Conservation (phyloP, 2,329 filamentous ascomycete species). For the Nemania serpens region DNA sequence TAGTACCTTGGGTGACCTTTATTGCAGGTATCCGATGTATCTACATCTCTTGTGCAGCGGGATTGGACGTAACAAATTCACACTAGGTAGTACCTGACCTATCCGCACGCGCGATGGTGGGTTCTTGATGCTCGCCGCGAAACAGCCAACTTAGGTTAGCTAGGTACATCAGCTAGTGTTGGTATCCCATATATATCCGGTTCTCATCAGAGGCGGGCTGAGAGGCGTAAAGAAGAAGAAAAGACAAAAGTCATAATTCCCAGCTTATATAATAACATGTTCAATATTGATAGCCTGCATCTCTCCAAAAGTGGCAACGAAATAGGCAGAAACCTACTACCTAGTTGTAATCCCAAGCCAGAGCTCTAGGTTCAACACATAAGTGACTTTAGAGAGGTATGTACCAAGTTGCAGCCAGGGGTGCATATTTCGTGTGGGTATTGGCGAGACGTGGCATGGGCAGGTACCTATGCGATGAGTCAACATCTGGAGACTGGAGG, state of each 20-base stretch:
- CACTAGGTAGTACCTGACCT: constrained; percentile 13
- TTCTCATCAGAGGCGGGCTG: too few species aligned
- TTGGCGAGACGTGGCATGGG: background rate
- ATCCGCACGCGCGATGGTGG: constrained; percentile 24
- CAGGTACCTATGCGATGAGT: constrained; percentile 7
- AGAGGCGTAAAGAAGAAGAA: too few species aligned
- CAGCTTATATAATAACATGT: background rate
- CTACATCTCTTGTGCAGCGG: background rate
- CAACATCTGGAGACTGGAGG: background rate
- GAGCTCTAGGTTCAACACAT: too few species aligned
- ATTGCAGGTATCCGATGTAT: background rate
- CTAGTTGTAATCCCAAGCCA: too few species aligned
- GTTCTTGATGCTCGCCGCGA: constrained; percentile 12
- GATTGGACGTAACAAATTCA: constrained; percentile 18
- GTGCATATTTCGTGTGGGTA: background rate
- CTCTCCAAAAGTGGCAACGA: too few species aligned
- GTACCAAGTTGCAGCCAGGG: too few species aligned
- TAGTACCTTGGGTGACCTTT: background rate
- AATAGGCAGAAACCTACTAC: too few species aligned
- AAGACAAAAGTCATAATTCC: too few species aligned
- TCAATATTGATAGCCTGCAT: background rate
- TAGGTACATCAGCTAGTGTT: background rate
- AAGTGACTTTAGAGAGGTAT: too few species aligned
- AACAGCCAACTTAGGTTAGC: background rate
- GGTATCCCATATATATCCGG: too few species aligned